Conservation (phyloP, 1,284 basidiomycete genomes). For the Pisolithus thermaeus region DNA sequence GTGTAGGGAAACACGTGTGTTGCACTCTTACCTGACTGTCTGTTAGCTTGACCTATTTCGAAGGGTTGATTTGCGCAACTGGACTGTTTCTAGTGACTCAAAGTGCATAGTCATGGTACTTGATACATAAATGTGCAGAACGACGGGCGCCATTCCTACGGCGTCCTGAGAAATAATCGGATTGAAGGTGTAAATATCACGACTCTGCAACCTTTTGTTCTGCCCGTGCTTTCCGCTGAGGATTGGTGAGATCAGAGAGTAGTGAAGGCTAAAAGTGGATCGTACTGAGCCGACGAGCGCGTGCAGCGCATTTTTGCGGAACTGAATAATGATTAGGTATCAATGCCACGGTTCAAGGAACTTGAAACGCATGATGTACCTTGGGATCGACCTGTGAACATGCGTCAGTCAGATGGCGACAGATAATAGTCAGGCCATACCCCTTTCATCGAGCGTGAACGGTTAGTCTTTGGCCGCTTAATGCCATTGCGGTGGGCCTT, state of each 20-base stretch:
- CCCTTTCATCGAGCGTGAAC: slow-evolving; percentile 86
- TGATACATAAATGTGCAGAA: slow-evolving; percentile 19
- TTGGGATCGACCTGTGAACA: slow-evolving; percentile 73
- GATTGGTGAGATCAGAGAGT: slow-evolving; percentile 4
- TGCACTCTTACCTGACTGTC: slow-evolving; percentile 18
- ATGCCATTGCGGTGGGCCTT: slow-evolving; percentile 99
- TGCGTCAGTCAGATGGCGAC: slow-evolving; percentile 7
- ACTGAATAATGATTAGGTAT: slow-evolving; percentile 40
- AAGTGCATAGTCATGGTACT: slow-evolving; percentile 18
- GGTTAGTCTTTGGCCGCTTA: slow-evolving; percentile 71
- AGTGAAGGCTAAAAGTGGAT: slow-evolving; percentile 25
- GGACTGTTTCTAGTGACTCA: slow-evolving; percentile 13
- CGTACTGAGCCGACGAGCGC: slow-evolving; percentile 74
- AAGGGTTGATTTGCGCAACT: slow-evolving; percentile 9
- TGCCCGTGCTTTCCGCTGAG: slow-evolving; percentile 57
- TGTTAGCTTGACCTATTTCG: not conserved
- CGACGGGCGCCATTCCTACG: slow-evolving; percentile 8
- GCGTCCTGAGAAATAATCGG: slow-evolving; percentile 5
- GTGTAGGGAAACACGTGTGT: slow-evolving; percentile 18
- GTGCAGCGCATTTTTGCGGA: slow-evolving; percentile 80
- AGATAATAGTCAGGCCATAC: slow-evolving; percentile 46
- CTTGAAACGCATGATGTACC: slow-evolving; percentile 37
- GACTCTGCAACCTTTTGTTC: slow-evolving; percentile 51
- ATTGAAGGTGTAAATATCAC: slow-evolving; percentile 25
- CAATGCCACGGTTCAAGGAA: slow-evolving; percentile 6